Evolutionary conservation across 805 yeast species (phyloP).

Genomic region (Ogataea paraovalis): DNA sequence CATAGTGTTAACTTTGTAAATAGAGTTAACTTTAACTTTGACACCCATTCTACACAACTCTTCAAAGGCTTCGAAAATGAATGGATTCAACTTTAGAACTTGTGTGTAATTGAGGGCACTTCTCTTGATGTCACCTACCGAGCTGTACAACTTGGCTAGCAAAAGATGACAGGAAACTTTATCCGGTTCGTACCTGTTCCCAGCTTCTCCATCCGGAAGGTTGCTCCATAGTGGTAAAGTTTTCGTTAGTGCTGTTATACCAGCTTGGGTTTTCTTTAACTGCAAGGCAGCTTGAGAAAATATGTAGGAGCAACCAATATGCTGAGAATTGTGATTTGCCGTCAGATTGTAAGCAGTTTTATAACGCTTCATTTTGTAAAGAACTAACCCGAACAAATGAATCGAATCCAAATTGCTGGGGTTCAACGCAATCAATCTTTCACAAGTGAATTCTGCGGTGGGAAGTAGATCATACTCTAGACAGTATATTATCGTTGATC

Average conservation of each 20-base stretch:
- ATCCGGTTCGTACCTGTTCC: slow-evolving; percentile 47
- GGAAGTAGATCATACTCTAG: slow-evolving; percentile 63
- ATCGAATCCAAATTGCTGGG: slow-evolving; percentile 54
- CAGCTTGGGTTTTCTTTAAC: slow-evolving; percentile 55
- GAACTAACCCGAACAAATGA: slow-evolving; percentile 66
- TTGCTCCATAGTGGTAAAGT: slow-evolving; percentile 36
- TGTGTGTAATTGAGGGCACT: slow-evolving; percentile 65
- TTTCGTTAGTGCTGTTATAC: slow-evolving; percentile 47
- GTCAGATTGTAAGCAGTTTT: slow-evolving; percentile 58
- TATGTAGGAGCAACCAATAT: slow-evolving; percentile 72
- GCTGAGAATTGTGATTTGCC: slow-evolving; percentile 38
- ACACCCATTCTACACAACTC: slow-evolving; percentile 71
- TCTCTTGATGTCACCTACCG: slow-evolving; percentile 56
- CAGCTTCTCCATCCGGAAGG: slow-evolving; percentile 3
- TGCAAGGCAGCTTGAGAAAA: slow-evolving; percentile 65
- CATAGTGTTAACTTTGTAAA: slow-evolving; percentile 36
- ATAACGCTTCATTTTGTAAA: slow-evolving; percentile 53
- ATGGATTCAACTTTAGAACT: slow-evolving; percentile 73
- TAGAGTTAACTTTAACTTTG: slow-evolving; percentile 54
- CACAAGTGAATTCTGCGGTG: slow-evolving; percentile 86
- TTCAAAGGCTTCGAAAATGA: slow-evolving; percentile 81
- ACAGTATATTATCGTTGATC: slow-evolving; percentile 62
- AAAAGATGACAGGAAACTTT: slow-evolving; percentile 63
- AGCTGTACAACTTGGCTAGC: slow-evolving; percentile 63
- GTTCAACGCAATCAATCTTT: slow-evolving; percentile 65